Conservation (phyloP, 2,329 filamentous ascomycete species). For the Leptographium wingfieldii region DNA sequence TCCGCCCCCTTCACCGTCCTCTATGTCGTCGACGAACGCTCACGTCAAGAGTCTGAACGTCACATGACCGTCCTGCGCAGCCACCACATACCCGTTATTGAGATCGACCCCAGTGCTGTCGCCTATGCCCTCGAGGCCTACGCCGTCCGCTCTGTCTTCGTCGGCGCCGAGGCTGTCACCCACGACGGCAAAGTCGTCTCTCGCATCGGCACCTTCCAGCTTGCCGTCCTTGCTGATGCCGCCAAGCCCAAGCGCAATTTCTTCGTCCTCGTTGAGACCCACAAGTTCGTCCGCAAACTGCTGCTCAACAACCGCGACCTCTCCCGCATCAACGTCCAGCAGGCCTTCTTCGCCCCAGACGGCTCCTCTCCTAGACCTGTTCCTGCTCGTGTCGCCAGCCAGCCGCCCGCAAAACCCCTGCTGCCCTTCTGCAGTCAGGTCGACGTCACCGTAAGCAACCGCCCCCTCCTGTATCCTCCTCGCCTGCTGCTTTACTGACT, state of each 20-base stretch:
- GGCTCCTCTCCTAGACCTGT: constrained; percentile 33
- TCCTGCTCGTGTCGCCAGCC: constrained; percentile 8
- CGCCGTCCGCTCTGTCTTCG: constrained; percentile 55
- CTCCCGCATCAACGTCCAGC: constrained; percentile 48
- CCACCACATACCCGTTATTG: constrained; percentile 70
- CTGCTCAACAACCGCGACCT: constrained; percentile 72
- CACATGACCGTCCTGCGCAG: constrained; percentile 60
- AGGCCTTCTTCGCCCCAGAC: constrained; percentile 60
- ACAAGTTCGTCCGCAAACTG: constrained; percentile 89
- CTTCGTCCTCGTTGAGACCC: constrained; percentile 86
- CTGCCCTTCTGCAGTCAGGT: constrained; percentile 39
- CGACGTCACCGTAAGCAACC: constrained; percentile 50
- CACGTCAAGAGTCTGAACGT: constrained; percentile 47
- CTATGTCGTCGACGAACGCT: constrained; percentile 52
- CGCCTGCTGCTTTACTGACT: background rate
- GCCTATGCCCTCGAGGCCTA: constrained; percentile 59
- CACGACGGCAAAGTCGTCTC: constrained; percentile 91
- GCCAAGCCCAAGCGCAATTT: constrained; percentile 44
- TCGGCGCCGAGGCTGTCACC: constrained; percentile 74
- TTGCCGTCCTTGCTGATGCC: constrained; percentile 66
- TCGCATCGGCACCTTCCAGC: constrained; percentile 73
- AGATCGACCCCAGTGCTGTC: constrained; percentile 61
- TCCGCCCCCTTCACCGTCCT: constrained; percentile 60
- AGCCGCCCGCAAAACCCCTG: constrained; percentile 17
- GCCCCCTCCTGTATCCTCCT: background rate